Evolutionary conservation across 768 basidiomycete species (phyloP), one percentile per base, ranked within the genome.

Genomic region (Lepiota brunneoincarnata): DNA sequence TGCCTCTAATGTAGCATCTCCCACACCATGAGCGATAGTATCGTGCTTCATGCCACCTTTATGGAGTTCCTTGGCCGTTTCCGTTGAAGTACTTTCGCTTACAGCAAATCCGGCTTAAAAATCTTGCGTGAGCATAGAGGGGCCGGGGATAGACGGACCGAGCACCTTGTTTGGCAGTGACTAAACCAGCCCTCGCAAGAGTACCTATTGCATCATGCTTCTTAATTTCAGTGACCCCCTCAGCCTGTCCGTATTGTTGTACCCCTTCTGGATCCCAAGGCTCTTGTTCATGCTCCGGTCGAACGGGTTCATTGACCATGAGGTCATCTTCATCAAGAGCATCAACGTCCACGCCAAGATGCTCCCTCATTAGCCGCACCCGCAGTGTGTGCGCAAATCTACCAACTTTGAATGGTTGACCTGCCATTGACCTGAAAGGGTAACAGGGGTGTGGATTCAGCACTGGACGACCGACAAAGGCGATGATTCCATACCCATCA

Each of bases 341-440:
- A 65, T 99, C 97, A 26, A 98, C 94, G 66, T 99, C 93, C 53
- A 98, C 78, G 2, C 97, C 97, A 55, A 97, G 76, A 66, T 99
- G 97, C 65, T 99, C 97, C 58, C 90, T 80, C 97, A 99, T 99
- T 56, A 99, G 75, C 15, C 96, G 84, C 42, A 98, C 79, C 5
- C 97, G 87, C 10, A 99, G 78, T 2, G 90, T 89, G 69, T 99
- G 97, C 2, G 96, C 94, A 69, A 97, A 99, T 21, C 96, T 87
- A 17, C 97, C 97, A 55, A 98, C 96, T 79, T 92, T 84, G 77
- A 89, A 98, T 0, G 94, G 91, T 61, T 83, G 83, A 15, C 97
- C 96, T 7, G 86, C 96, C 96, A 99, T 98, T 0, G 80, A 87
- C 50, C 94, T 95, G 52, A 4, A 43, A 61, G n/a, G 51, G 15